Base-by-base conservation (phyloP, 805 yeast species). In the Saccharomycopsis vini region DNA sequence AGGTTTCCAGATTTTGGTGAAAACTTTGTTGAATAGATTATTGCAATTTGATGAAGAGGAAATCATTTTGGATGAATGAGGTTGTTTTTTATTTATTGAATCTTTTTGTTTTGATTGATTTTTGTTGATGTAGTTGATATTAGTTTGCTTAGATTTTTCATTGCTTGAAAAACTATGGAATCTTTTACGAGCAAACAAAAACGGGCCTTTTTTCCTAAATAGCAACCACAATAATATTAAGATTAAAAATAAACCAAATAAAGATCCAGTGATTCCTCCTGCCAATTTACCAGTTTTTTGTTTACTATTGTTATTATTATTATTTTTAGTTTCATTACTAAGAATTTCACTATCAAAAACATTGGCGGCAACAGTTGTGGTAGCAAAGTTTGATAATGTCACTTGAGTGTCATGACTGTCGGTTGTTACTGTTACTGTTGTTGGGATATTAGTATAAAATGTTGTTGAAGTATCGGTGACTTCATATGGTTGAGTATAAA, bases 401-500 rank as follows among this genome's bases (percentile, higher is more conserved):
- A 48, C 45, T 13, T 21, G 29, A 15, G 49, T 45, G 13, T 41
- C 45, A 18, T 18, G 22, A 22, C 16, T 45, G 21, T 43, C 29
- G 16, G 50, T 46, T 9, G 36, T 49, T 3, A 46, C 50, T 3
- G 47, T 48, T 16, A 48, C 51, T 3, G 51, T 48, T 5, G 44
- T 45, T n/a, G 51, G 51, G 5, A 36, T 32, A 19, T 7, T 19
- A 7, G 47, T 40, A 7, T 35, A 40, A 30, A 48, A 45, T 12
- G 49, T 19, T 5, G 46, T 40, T 20, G 19, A 13, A 10, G 15
- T 15, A 24, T 20, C 51, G 3, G 45, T 42, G 15, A 48, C 43
- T 21, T 34, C 42, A 29, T 42, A 48, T 5, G 51, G 47, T 32
- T 48, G 51, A 16, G 51, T 48, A 39, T 48, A 48, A 18, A 48